Percentiles rank a stretch among this genome's conserved stretches.
Evolutionary conservation across 2,329 filamentous ascomycete genomes (phyloP).

Genomic region (Ophiocordyceps camponoti-leonardi): DNA sequence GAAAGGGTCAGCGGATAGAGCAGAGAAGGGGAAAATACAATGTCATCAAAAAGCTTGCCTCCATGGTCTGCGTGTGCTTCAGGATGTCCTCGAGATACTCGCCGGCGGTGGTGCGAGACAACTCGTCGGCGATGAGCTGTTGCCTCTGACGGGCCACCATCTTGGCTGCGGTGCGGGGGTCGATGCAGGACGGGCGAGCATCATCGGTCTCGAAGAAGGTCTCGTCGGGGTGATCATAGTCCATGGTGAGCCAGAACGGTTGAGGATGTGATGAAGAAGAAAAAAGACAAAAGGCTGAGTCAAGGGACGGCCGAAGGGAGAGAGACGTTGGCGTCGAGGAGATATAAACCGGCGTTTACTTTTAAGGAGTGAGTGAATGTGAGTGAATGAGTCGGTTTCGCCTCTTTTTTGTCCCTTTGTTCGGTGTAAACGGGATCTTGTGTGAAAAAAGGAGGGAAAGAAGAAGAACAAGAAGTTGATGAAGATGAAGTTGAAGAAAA

Average conservation of each 20-base stretch:
- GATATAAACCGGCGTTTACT: conserved; percentile 3
- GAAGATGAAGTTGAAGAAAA: too few relatives aligned
- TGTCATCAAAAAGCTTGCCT: conserved; percentile 31
- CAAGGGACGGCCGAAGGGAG: conserved; percentile 2
- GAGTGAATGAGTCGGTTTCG: neutral
- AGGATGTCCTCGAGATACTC: conserved; percentile 93
- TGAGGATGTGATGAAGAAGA: neutral
- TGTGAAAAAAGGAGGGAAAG: conserved; percentile 1
- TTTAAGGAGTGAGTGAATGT: conserved; percentile 24
- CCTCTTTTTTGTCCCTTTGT: conserved; percentile 1
- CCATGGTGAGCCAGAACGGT: conserved; percentile 20
- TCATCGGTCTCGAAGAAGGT: conserved; percentile 41
- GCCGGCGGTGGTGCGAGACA: conserved; percentile 69
- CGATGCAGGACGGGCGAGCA: conserved; percentile 35
- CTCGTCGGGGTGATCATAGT: conserved; percentile 23
- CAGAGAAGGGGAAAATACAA: too few relatives aligned
- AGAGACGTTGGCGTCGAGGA: conserved; percentile 2
- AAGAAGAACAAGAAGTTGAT: too few relatives aligned
- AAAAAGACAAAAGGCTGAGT: neutral
- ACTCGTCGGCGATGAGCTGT: conserved; percentile 73
- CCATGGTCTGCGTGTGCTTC: conserved; percentile 89
- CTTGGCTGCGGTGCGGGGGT: conserved; percentile 58
- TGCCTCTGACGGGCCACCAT: conserved; percentile 69
- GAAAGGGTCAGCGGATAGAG: conserved; percentile 8
- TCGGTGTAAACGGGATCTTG: conserved; percentile 17